A percentile compares a stretch with the other conserved stretches of the same genome.
These are phyloP conservation scores for Cladophialophora carrionii DNA, from an alignment of 2,329 filamentous ascomycete species.

Conservation along the genomic window DNA sequence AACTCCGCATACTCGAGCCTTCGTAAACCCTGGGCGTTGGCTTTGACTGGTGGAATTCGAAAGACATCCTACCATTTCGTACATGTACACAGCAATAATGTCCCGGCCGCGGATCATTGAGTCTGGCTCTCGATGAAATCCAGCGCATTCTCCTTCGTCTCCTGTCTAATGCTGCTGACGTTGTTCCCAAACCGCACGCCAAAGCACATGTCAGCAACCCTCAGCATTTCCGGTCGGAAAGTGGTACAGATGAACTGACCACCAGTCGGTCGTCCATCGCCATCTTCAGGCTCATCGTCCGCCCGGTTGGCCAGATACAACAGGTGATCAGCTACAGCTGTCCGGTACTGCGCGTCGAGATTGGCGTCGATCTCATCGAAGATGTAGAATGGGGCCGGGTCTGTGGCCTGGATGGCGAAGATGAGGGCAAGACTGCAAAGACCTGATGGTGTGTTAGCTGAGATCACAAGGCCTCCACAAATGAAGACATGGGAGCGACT, in stretches of 20 bases:
- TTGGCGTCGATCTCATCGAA: conserved; percentile 99
- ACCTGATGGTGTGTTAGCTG: conserved; percentile 56
- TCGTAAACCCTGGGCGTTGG: neutral
- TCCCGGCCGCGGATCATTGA: conserved; percentile 23
- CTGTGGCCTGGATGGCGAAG: conserved; percentile 97
- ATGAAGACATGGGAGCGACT: conserved; percentile 43
- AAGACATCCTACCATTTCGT: neutral
- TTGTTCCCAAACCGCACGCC: conserved; percentile 90
- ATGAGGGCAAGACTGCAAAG: conserved; percentile 95
- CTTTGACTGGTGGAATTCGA: neutral
- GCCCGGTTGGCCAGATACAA: conserved; percentile 72
- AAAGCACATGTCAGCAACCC: conserved; percentile 96
- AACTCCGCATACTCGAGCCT: no score
- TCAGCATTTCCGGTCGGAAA: conserved; percentile 94
- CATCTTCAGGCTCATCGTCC: conserved; percentile 53
- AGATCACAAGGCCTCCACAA: neutral
- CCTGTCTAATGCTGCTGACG: conserved; percentile 90
- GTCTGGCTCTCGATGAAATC: conserved; percentile 90
- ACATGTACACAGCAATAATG: neutral
- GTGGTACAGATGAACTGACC: conserved; percentile 98
- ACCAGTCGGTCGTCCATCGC: conserved; percentile 43
- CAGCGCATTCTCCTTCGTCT: conserved; percentile 81
- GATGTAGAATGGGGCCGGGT: conserved; percentile 97
- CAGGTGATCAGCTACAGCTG: conserved; percentile 87
- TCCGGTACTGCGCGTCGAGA: conserved; percentile 95